phyloP scores from a whole-genome alignment of 2,329 filamentous ascomycete genomes.

The Aspergillus phoenicis region DNA sequence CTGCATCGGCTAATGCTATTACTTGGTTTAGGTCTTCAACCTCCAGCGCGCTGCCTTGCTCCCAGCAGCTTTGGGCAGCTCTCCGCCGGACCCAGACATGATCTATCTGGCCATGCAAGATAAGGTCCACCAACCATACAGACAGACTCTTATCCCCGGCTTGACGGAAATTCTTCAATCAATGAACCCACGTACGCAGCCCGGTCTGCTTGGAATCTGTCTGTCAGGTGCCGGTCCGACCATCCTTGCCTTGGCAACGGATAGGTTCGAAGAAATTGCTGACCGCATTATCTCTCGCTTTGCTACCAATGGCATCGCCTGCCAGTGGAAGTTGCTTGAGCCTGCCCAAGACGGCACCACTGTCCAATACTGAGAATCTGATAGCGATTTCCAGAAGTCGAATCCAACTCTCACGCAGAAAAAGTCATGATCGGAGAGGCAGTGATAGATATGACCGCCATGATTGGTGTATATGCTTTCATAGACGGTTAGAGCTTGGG shows the following conservation, averaged over 20 bases:
- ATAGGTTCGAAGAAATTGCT: conserved; percentile 86
- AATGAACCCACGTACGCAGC: conserved; percentile 83
- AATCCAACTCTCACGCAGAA: too few species aligned
- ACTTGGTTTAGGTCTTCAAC: conserved; percentile 69
- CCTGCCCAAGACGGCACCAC: conserved; percentile 69
- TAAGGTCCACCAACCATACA: conserved; percentile 95
- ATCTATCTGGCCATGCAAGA: conserved; percentile 99
- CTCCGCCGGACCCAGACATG: conserved; percentile 85
- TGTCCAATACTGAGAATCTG: conserved; percentile 28
- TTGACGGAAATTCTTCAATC: conserved; percentile 87
- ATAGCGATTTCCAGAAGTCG: neutral
- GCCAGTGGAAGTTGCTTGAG: conserved; percentile 84
- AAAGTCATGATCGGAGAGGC: neutral
- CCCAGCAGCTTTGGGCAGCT: conserved; percentile 84
- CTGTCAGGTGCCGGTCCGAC: conserved; percentile 93
- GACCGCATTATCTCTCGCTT: conserved; percentile 75
- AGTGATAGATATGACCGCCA: neutral
- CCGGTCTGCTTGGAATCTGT: conserved; percentile 89
- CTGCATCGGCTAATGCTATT: neutral
- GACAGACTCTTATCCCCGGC: conserved; percentile 86
- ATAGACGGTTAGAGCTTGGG: neutral
- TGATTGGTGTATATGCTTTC: neutral
- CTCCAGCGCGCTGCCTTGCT: conserved; percentile 90
- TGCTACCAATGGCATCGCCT: conserved; percentile 66
- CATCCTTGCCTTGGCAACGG: conserved; percentile 87